phyloP scores from a whole-genome alignment of 345 rosid species.

The Hypericum androsaemum region DNA sequence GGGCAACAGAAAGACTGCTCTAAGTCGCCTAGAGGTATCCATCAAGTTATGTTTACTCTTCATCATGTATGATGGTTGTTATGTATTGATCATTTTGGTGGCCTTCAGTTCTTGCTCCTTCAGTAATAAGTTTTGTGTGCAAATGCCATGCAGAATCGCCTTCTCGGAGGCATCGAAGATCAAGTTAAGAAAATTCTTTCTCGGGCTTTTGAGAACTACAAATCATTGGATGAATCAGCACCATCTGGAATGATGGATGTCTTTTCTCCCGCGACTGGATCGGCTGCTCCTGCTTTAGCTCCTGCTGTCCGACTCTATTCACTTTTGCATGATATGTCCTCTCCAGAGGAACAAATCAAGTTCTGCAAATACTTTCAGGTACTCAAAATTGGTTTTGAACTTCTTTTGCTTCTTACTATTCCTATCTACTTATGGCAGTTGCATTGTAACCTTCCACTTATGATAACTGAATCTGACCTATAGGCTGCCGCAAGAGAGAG shows the following conservation, averaged over 20 bases:
- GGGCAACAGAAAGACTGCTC: constrained; percentile 18
- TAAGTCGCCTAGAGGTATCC: constrained; percentile 10
- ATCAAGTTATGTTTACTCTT: too few species aligned
- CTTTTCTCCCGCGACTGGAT: constrained; percentile 18
- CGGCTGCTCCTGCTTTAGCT: constrained; percentile 18
- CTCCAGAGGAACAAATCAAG: constrained; percentile 14
- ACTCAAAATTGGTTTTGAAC: background rate
- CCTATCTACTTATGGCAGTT: background rate
- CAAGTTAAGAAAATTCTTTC: constrained; percentile 16
- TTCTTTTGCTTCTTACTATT: background rate
- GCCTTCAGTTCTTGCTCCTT: too few species aligned
- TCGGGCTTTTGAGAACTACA: constrained; percentile 20
- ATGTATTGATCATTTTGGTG: too few species aligned
- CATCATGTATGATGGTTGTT: too few species aligned
- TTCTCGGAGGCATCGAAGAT: constrained; percentile 22
- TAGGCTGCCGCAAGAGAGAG: constrained; percentile 23
- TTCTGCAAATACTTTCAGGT: constrained; percentile 24
- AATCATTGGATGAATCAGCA: constrained; percentile 17
- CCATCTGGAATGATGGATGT: constrained; percentile 17
- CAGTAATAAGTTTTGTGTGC: too few species aligned
- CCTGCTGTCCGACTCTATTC: constrained; percentile 19
- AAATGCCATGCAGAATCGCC: constrained; percentile 13
- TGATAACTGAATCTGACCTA: constrained; percentile 8
- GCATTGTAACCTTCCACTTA: too few species aligned
- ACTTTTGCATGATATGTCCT: constrained; percentile 16